Evolutionary conservation across 805 yeast species (phyloP).

Genomic region (Barnettozyma californica): DNA sequence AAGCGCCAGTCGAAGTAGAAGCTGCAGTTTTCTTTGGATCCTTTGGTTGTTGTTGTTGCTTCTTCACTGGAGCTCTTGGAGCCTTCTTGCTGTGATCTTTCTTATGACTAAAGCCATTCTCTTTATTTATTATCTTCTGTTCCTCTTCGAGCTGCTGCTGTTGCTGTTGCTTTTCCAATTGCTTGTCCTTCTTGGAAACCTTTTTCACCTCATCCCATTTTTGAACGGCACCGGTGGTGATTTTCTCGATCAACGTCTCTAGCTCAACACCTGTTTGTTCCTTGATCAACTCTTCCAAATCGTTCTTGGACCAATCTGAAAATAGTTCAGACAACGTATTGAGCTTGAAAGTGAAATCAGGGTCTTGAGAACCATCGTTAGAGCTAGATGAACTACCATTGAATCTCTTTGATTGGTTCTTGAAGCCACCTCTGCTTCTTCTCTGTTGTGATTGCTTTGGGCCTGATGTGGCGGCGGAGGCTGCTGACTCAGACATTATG

Average conservation of each 20-base stretch:
- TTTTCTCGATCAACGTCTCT: constrained; percentile 77
- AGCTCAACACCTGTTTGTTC: constrained; percentile 64
- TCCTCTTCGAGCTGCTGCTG: constrained; percentile 17
- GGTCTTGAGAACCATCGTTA: constrained; percentile 17
- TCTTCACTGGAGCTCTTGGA: constrained; percentile 6
- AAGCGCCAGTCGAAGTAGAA: constrained; percentile 6
- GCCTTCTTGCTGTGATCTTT: constrained; percentile 10
- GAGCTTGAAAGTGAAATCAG: constrained; percentile 35
- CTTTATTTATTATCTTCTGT: constrained; percentile 20
- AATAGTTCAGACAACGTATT: constrained; percentile 73
- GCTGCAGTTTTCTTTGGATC: constrained; percentile 15
- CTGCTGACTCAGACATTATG: constrained; percentile 11
- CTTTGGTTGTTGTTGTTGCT: constrained; percentile 16
- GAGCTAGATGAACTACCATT: constrained; percentile 17
- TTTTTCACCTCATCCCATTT: constrained; percentile 93
- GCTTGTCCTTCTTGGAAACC: constrained; percentile 51
- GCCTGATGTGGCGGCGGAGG: constrained; percentile 13
- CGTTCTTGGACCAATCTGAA: constrained; percentile 92
- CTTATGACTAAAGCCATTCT: constrained; percentile 14
- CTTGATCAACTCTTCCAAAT: constrained; percentile 64
- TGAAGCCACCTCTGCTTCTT: constrained; percentile 31
- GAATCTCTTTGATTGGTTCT: constrained; percentile 43
- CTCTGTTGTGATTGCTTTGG: constrained; percentile 17
- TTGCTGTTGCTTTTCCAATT: constrained; percentile 25
- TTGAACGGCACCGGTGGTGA: constrained; percentile 83